Evolutionary conservation across 192 early-diverging fungal genomes (phyloP), one percentile per base, ranked within the genome.

Genomic region (Umbelopsis sp.): DNA sequence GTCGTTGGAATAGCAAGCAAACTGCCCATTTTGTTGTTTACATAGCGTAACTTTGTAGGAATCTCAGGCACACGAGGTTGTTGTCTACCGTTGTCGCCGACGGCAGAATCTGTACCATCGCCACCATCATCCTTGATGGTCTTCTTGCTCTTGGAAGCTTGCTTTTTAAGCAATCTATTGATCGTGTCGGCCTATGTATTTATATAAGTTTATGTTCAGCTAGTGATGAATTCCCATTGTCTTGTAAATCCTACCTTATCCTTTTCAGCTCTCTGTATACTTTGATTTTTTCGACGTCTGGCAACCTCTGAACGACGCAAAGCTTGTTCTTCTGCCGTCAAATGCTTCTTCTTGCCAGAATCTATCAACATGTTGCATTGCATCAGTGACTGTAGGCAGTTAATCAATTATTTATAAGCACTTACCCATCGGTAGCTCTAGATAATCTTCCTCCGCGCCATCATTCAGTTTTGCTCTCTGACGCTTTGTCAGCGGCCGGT

Each of bases 101-200:
- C 41, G 45, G 53, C 69, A 12, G 69, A 72, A 32, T 78, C 77
- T 43, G 73, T 82, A 24, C 81, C 83, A 45, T 84, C 76, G n/a
- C 77, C 78, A 38, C 78, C 77, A n/a, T 90, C 88, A 21, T 90
- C 91, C 54, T 84, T 85, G 54, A 85, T 86, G 36, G 82, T 83
- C 4, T 84, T 73, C 71, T 86, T 85, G 71, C 81, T 87, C 71
- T 92, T 93, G 8, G 88, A 87, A 10, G 90, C 85, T 77, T 93
- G 92, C 71, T 93, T 93, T 74, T 93, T 93, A 43, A 93, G 80
- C 14, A 93, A 77, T n/a, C 90, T 81, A 73, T 93, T 92, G 66
- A 93, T 92, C 1, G 91, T 93, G 59, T 93, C 92, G 66, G 81
- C 82, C 77, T 90, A 82, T n/a, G 77, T 11, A 59, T n/a, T 12